These are phyloP conservation scores for Candida fluviatilis DNA, from an alignment of 805 yeast genomes.

Conservation along the genomic window DNA sequence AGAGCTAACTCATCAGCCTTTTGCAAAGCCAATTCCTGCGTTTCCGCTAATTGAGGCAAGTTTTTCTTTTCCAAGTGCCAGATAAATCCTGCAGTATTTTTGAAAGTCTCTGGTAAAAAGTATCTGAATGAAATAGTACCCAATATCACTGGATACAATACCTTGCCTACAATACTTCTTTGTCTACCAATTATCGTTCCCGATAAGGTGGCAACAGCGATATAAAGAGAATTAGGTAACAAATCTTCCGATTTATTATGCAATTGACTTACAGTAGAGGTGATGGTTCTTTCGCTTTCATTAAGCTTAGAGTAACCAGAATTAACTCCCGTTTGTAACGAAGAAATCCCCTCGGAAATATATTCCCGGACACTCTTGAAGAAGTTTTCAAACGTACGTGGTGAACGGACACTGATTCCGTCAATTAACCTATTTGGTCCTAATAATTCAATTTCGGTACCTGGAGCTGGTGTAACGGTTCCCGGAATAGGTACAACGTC, in stretches of 20 bases:
- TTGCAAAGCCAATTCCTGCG: slow-evolving; percentile 49
- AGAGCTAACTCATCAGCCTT: slow-evolving; percentile 43
- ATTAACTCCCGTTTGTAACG: slow-evolving; percentile 33
- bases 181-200: slow-evolving; percentile 75
- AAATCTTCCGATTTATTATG: slow-evolving; percentile 65
- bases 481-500: slow-evolving; percentile 48
- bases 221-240: slow-evolving; percentile 66
- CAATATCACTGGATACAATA: slow-evolving; percentile 52
- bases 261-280: slow-evolving; percentile 58
- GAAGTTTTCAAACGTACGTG: slow-evolving; percentile 43
- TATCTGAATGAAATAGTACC: slow-evolving; percentile 63
- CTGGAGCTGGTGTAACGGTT: slow-evolving; percentile 41
- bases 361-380: slow-evolving; percentile 47
- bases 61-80: slow-evolving; percentile 58
- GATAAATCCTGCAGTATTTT: slow-evolving; percentile 52
- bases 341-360: slow-evolving; percentile 26
- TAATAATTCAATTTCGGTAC: slow-evolving; percentile 37
- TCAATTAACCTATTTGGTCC: slow-evolving; percentile 48
- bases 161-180: slow-evolving; percentile 52
- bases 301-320: slow-evolving; percentile 48
- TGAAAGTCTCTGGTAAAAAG: slow-evolving; percentile 70
- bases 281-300: slow-evolving; percentile 57
- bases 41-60: slow-evolving; percentile 60
- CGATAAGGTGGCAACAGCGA: slow-evolving; percentile 62
- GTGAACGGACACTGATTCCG: slow-evolving; percentile 55